Evolutionary conservation across 352 stramenopile genomes (phyloP), one percentile per base, ranked within the genome.

Genomic region (Aphanomyces stellatus): DNA sequence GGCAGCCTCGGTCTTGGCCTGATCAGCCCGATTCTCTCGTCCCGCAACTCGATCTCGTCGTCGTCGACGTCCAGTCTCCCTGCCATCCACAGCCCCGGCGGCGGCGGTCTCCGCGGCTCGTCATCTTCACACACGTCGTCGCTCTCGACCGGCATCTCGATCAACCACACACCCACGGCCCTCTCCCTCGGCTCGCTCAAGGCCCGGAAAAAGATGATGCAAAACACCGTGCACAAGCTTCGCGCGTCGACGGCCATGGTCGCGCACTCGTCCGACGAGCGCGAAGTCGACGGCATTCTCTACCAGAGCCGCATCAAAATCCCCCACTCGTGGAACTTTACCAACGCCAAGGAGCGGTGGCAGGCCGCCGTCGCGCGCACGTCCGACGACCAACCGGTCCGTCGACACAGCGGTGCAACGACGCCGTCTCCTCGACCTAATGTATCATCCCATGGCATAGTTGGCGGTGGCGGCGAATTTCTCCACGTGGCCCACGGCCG

Each of bases 241-340:
- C 37, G 37, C 13, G 11, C 34, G 27, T 11, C 37, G 30, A 4
- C 43, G 19, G 11, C 19, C 31, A 4, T 30, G 19, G 11, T 25
- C 31, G 24, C 8, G 11, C 15, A n/a, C 3, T 8, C 34, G 22
- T 10, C 27, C 13, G 60, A 27, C n/a, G 60, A 46, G 7, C 55
- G 35, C 24, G 37, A 59, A 27, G 48, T 67, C 2, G 49, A 67
- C 42, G 60, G 60, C 43, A 51, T 67, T 30, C 25, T 67, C 19
- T 67, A 67, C 49, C 60, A 67, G 34, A 67, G 60, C 49, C 60
- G 60, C 22, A 37, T 67, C 24, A 67, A 67, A 46, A 30, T 48
- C 22, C 60, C 46, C 3, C 31, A 51, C 17, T 37, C 60, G n/a
- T 67, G 48, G 28, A 46, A 67, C 28, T 43, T 51, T 15, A 43